Percentiles rank a stretch among this genome's conserved stretches.
These are phyloP conservation scores for Cryphonectria parasitica DNA, from an alignment of 2,329 filamentous ascomycete species.

Conservation along the genomic window DNA sequence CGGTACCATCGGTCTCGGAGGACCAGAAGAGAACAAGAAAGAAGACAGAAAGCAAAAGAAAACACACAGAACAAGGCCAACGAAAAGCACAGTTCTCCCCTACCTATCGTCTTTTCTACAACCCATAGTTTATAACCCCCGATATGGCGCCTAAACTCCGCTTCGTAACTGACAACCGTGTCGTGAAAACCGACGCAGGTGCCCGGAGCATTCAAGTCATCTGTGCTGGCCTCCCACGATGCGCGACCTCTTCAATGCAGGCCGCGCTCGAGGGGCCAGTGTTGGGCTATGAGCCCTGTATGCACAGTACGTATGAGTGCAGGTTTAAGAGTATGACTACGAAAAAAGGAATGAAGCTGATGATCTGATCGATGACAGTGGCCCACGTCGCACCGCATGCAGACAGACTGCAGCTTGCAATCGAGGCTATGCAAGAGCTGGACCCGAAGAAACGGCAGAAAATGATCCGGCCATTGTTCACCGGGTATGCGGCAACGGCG, in stretches of 20 bases:
- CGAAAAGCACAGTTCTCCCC: too few relatives aligned
- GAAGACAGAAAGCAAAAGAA: background rate
- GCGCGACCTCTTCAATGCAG: slow-evolving; percentile 42
- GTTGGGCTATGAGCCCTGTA: slow-evolving; percentile 37
- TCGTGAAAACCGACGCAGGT: background rate
- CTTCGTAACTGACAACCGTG: slow-evolving; percentile 7
- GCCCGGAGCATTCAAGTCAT: slow-evolving; percentile 32
- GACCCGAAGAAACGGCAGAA: slow-evolving; percentile 35
- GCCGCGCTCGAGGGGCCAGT: slow-evolving; percentile 37
- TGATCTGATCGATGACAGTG: slow-evolving; percentile 13
- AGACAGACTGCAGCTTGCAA: slow-evolving; percentile 33
- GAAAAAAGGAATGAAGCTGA: background rate
- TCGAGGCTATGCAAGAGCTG: slow-evolving; percentile 35
- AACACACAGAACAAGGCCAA: background rate
- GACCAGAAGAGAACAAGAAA: background rate
- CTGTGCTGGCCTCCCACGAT: slow-evolving; percentile 39
- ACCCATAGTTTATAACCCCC: background rate
- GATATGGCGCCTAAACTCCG: slow-evolving; percentile 9
- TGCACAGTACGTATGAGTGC: slow-evolving; percentile 34
- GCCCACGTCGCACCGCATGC: slow-evolving; percentile 30
- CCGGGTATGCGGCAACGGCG: slow-evolving; percentile 34
- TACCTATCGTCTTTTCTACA: too few relatives aligned
- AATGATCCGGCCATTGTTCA: slow-evolving; percentile 37
- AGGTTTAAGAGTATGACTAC: too few relatives aligned
- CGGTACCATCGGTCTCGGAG: too few relatives aligned